A percentile compares a stretch with the other conserved stretches of the same genome.
Evolutionary conservation across 1,284 basidiomycete species (phyloP).

Genomic region (Rhodofomes roseus): DNA sequence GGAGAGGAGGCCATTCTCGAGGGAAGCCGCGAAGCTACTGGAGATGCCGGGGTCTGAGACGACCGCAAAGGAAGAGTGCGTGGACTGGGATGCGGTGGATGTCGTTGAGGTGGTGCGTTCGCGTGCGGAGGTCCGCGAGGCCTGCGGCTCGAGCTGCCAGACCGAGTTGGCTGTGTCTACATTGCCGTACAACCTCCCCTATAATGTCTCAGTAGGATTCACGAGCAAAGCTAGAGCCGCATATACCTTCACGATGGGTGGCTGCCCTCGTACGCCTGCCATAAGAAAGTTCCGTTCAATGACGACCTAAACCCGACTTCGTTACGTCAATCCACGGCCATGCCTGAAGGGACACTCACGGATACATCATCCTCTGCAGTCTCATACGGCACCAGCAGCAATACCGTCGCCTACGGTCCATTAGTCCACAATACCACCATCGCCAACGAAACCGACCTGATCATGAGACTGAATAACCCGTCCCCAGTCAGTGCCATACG

Average conservation of each 20-base stretch:
- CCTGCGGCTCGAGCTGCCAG: conserved; percentile 74
- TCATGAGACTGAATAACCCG: conserved; percentile 35
- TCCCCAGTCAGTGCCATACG: not conserved
- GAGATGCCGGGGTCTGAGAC: conserved; percentile 77
- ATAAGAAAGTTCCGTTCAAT: conserved; percentile 68
- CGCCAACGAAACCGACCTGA: conserved; percentile 29
- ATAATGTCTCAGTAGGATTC: not conserved
- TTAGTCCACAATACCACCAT: conserved; percentile 7
- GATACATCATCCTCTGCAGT: conserved; percentile 65
- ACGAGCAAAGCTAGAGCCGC: not conserved
- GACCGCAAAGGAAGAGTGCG: conserved; percentile 73
- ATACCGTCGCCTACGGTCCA: conserved; percentile 61
- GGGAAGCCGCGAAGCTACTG: conserved; percentile 74
- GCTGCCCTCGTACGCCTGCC: conserved; percentile 50
- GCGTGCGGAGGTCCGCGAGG: conserved; percentile 39
- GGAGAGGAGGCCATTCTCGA: conserved; percentile 66
- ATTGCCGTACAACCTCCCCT: conserved; percentile 69
- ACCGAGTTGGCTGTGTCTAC: conserved; percentile 60
- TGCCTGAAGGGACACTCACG: conserved; percentile 36
- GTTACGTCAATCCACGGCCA: not conserved
- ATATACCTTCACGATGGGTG: too few relatives aligned
- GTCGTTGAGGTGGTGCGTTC: conserved; percentile 71
- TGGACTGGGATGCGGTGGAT: conserved; percentile 58
- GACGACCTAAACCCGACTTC: conserved; percentile 44
- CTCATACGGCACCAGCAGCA: conserved; percentile 68